Percentiles rank a stretch among this genome's conserved stretches.
Conservation (phyloP, 305 asterid genomes). For the Solanum chacoense region DNA sequence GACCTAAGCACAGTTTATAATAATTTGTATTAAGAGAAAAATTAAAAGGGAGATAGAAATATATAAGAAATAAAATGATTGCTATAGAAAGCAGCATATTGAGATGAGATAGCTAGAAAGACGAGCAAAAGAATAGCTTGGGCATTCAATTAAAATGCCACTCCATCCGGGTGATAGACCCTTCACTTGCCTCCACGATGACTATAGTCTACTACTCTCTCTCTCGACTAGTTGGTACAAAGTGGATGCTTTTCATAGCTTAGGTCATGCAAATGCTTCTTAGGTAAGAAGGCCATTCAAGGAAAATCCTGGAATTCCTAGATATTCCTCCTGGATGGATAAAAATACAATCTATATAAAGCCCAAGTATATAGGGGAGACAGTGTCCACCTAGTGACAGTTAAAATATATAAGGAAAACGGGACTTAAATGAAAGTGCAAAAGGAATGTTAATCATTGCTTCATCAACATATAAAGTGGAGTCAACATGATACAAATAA, state of each 20-base stretch:
- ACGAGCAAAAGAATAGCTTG: neutral
- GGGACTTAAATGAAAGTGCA: neutral
- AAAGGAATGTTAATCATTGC: neutral
- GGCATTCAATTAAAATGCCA: neutral
- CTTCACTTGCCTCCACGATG: neutral
- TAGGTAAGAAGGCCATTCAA: neutral
- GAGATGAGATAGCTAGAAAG: neutral
- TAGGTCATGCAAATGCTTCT: neutral
- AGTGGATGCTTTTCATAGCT: neutral
- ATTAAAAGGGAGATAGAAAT: neutral
- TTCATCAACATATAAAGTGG: neutral
- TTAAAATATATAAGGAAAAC: neutral
- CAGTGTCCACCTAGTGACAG: neutral
- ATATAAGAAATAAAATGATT: neutral
- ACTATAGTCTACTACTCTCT: neutral
- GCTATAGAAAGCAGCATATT: neutral
- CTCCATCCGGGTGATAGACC: neutral
- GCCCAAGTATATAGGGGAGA: neutral
- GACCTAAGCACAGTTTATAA: slow-evolving; percentile 29
- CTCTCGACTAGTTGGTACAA: neutral
- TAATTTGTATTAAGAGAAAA: neutral
- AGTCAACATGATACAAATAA: neutral
- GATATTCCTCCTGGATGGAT: neutral
- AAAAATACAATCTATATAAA: neutral
- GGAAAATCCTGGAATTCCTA: neutral